A percentile compares a stretch with the other conserved stretches of the same genome.
Evolutionary conservation across 805 yeast species (phyloP).

Genomic region (Ogataea parapolymorpha): DNA sequence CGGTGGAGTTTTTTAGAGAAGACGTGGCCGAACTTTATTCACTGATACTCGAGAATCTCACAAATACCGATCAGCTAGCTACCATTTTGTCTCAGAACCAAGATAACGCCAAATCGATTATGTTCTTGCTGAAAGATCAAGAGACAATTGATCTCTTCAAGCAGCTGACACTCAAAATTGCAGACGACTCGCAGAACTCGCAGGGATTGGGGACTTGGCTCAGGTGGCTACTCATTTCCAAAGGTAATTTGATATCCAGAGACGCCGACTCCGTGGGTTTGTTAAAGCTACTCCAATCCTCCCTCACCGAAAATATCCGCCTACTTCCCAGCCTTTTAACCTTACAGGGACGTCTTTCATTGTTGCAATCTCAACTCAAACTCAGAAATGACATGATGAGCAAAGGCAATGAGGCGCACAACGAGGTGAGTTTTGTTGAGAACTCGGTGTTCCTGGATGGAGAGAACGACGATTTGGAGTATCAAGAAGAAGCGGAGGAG

Average conservation of each 20-base stretch:
- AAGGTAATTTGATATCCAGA: conserved; percentile 60
- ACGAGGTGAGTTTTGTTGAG: conserved; percentile 21
- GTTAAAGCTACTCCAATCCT: conserved; percentile 53
- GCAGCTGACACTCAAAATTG: conserved; percentile 43
- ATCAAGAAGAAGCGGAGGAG: conserved; percentile 5
- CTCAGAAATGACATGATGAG: conserved; percentile 54
- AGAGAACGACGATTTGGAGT: conserved; percentile 24
- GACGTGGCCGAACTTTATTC: conserved; percentile 22
- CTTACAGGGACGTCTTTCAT: conserved; percentile 80
- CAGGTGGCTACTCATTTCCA: conserved; percentile 70
- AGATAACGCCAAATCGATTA: conserved; percentile 50
- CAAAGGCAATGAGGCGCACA: conserved; percentile 20
- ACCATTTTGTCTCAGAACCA: conserved; percentile 28
- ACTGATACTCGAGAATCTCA: conserved; percentile 22
- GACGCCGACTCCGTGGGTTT: conserved; percentile 51
- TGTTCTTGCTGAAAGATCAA: conserved; percentile 48
- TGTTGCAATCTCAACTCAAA: conserved; percentile 71
- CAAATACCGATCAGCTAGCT: conserved; percentile 32
- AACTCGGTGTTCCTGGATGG: conserved; percentile 29
- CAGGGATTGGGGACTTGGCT: conserved; percentile 61
- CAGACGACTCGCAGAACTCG: conserved; percentile 48
- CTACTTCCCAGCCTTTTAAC: conserved; percentile 67
- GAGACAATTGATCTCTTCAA: conserved; percentile 44
- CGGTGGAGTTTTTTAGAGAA: conserved; percentile 20
- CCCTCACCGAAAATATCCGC: conserved; percentile 53